These are phyloP conservation scores for Amaranthus cruentus DNA, from an alignment of 148 eudicot genomes.

Conservation along the genomic window DNA sequence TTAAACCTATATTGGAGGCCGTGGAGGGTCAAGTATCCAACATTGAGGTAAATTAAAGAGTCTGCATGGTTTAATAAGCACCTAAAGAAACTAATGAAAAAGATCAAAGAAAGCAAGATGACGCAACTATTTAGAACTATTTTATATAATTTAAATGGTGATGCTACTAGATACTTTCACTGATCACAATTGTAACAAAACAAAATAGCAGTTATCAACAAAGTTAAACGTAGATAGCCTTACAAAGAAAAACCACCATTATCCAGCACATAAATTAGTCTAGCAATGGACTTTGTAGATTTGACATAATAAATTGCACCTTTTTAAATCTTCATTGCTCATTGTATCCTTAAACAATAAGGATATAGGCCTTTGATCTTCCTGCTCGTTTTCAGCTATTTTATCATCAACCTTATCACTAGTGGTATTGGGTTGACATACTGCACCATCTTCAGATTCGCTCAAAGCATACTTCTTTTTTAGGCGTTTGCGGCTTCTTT, in stretches of 20 bases:
- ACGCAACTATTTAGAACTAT: no score
- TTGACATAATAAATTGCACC: conserved; percentile 26
- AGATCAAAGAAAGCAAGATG: no score
- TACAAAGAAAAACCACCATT: not conserved
- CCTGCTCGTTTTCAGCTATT: conserved; percentile 46
- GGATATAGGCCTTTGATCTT: conserved; percentile 45
- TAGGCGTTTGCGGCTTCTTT: conserved; percentile 34
- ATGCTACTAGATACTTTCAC: not conserved
- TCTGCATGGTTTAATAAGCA: no score
- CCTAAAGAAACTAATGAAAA: no score
- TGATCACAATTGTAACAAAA: not conserved
- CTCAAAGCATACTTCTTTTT: conserved; percentile 45
- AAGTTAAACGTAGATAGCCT: not conserved
- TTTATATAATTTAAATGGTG: no score
- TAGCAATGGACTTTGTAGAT: not conserved
- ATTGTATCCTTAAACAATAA: conserved; percentile 27
- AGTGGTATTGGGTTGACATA: conserved; percentile 12
- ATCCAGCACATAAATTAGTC: conserved; percentile 6
- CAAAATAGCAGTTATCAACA: not conserved
- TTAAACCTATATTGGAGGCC: no score
- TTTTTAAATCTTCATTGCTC: conserved; percentile 29
- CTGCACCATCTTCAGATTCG: conserved; percentile 49
- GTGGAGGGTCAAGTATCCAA: not conserved
- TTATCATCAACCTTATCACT: conserved; percentile 3
- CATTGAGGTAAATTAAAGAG: not conserved